phyloP scores from a whole-genome alignment of 108 stramenopile species.

The Parietichytrium sp. region DNA sequence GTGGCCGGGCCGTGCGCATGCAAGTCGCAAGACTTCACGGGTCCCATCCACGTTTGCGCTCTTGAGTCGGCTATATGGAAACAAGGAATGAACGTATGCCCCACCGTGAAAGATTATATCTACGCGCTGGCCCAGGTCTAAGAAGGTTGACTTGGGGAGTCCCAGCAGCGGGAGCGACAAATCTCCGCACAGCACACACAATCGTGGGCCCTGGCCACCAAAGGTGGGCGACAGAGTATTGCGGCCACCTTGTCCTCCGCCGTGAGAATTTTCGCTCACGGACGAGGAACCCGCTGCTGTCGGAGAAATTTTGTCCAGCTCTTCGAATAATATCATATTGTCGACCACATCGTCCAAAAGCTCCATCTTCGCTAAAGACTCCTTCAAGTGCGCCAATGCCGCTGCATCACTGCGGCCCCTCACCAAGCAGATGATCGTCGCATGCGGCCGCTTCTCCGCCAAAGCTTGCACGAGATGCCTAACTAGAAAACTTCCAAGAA shows the following conservation, averaged over 20 bases:
- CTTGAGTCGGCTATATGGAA: neutral
- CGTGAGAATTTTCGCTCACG: too few species aligned
- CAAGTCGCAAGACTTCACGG: neutral
- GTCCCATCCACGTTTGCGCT: slow-evolving; percentile 15
- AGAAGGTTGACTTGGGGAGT: neutral
- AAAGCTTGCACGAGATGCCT: neutral
- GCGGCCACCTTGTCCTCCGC: too few species aligned
- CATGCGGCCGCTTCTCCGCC: neutral
- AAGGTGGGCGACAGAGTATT: too few species aligned
- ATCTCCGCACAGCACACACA: neutral
- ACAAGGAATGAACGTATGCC: neutral
- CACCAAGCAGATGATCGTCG: neutral
- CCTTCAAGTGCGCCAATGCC: neutral
- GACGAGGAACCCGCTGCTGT: too few species aligned
- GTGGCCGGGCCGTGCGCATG: neutral
- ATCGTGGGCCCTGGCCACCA: too few species aligned
- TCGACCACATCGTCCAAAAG: slow-evolving; percentile 1
- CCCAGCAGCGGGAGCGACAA: neutral
- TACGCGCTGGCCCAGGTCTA: neutral
- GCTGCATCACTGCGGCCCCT: neutral
- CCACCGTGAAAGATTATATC: slow-evolving; percentile 3
- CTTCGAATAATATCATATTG: too few species aligned
- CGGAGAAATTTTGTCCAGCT: too few species aligned
- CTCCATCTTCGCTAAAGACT: neutral
- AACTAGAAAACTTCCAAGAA: slow-evolving; percentile 2